A percentile compares a stretch with the other conserved stretches of the same genome.
Conservation (phyloP, 805 yeast species). For the Metschnikowia kunwiensis region DNA sequence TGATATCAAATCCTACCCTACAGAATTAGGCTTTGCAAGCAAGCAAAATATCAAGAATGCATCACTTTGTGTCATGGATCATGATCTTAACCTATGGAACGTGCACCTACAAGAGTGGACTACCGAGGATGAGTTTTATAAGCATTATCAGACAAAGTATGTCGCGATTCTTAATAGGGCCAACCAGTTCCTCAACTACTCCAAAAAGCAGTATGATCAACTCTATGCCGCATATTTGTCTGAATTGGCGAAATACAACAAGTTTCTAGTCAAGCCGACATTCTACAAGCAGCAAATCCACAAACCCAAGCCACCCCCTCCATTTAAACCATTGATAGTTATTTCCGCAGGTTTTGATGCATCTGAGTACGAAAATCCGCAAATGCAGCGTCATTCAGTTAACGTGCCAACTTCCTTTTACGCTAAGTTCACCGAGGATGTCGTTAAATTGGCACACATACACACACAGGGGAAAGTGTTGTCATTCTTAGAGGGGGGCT, state of each 20-base stretch:
- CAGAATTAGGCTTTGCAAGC: slow-evolving; percentile 74
- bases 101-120: slow-evolving; percentile 70
- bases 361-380: slow-evolving; percentile 73
- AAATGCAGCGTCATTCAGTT: slow-evolving; percentile 82
- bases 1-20: slow-evolving; percentile 83
- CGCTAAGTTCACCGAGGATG: slow-evolving; percentile 67
- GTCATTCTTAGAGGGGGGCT: slow-evolving; percentile 81
- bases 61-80: slow-evolving; percentile 74
- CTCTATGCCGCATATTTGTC: slow-evolving; percentile 28
- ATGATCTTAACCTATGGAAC: slow-evolving; percentile 79
- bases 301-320: slow-evolving; percentile 36
- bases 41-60: slow-evolving; percentile 71
- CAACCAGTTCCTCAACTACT: slow-evolving; percentile 53
- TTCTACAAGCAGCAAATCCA: slow-evolving; percentile 24
- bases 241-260: slow-evolving; percentile 29
- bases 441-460: slow-evolving; percentile 62
- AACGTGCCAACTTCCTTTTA: slow-evolving; percentile 81
- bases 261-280: slow-evolving; percentile 32
- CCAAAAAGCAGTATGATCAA: slow-evolving; percentile 44
- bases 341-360: slow-evolving; percentile 89
- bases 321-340: slow-evolving; percentile 52
- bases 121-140: slow-evolving; percentile 61
- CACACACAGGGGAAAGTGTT: slow-evolving; percentile 60
- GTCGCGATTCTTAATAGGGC: slow-evolving; percentile 63
- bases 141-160: slow-evolving; percentile 58